Base-by-base conservation (phyloP, 129 eudicot species). In the Silybum marianum region DNA sequence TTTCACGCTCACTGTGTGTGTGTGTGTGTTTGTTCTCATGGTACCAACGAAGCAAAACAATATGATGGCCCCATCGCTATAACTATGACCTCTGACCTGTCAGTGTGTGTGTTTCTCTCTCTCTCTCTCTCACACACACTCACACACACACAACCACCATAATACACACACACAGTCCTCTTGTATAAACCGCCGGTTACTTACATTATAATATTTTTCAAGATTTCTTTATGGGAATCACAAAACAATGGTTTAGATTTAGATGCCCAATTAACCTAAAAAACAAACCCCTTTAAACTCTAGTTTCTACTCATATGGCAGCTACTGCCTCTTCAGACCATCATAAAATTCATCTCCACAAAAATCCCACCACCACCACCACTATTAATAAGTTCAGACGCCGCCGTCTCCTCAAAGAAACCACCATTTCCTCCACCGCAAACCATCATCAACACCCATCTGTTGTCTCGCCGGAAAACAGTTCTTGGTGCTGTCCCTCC, bases 391-490 rank as follows among this genome's bases (percentile, higher is more conserved):
- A 46, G 75, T 86, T 82, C 84, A 77, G 84, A 71, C 89, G 78
- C 84, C 90, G 91, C 77, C 98, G 98, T 22, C 88, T 89, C 19
- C 72, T 1, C 78, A 91, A 85, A 44, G 93, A 90, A 81, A 86
- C 95, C 88, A 83, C 91, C 76, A 85, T 90, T 69, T 84, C 95
- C 81, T 26, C 95, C 82, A n/a, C 91, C 69, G 63, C 72, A 13
- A 44, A 81, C 85, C 51, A 84, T 74, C 71, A 58, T 21, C 80
- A 51, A 9, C 77, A 77, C 79, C 84, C 84, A 9, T 63, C 86
- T 11, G 81, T 83, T 11, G 87, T 87, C 25, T 87, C 88, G 22
- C 86, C 87, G 30, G 89, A 90, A n/a, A 69, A 82, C 42, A 67
- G 75, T 44, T 85, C 89, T 48, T 90, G 93, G 91, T 90, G 91